Conservation (phyloP, 768 basidiomycete species). For the Lyophyllum atratum region DNA sequence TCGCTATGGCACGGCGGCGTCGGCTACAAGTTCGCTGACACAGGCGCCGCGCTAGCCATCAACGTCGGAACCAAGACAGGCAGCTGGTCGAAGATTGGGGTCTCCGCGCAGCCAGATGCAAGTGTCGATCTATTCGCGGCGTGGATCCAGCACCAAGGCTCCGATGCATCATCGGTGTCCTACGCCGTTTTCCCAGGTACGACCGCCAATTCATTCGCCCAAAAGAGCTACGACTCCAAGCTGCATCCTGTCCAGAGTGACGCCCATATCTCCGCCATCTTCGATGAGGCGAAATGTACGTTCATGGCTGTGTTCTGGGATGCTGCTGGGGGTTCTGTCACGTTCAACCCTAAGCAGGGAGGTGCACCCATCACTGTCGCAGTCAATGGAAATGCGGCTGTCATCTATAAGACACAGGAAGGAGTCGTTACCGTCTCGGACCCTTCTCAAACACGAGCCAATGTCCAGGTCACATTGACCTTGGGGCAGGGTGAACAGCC, state of each 20-base stretch:
- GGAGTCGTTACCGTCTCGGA: conserved; percentile 62
- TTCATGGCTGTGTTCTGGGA: conserved; percentile 50
- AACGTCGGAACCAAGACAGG: conserved; percentile 50
- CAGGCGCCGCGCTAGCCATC: conserved; percentile 42
- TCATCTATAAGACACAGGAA: conserved; percentile 44
- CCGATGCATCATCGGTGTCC: conserved; percentile 24
- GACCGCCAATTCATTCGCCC: conserved; percentile 25
- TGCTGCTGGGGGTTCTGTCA: conserved; percentile 35
- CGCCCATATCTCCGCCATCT: conserved; percentile 39
- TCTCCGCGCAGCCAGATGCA: conserved; percentile 54
- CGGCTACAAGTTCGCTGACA: conserved; percentile 44
- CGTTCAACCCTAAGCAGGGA: conserved; percentile 22
- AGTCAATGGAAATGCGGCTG: conserved; percentile 40
- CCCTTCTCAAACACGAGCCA: conserved; percentile 56
- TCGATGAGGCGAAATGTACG: conserved; percentile 35
- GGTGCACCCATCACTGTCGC: conserved; percentile 34
- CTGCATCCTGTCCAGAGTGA: conserved; percentile 35
- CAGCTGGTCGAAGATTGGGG: conserved; percentile 64
- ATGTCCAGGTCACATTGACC: conserved; percentile 39
- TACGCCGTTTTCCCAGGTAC: conserved; percentile 48
- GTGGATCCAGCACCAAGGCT: conserved; percentile 35
- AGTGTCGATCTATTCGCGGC: conserved; percentile 54
- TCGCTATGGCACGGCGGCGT: conserved; percentile 67
- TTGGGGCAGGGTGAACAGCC: conserved; percentile 18
- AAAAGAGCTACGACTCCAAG: conserved; percentile 20